phyloP scores from a whole-genome alignment of 305 asterid genomes.

The Ajuga reptans region DNA sequence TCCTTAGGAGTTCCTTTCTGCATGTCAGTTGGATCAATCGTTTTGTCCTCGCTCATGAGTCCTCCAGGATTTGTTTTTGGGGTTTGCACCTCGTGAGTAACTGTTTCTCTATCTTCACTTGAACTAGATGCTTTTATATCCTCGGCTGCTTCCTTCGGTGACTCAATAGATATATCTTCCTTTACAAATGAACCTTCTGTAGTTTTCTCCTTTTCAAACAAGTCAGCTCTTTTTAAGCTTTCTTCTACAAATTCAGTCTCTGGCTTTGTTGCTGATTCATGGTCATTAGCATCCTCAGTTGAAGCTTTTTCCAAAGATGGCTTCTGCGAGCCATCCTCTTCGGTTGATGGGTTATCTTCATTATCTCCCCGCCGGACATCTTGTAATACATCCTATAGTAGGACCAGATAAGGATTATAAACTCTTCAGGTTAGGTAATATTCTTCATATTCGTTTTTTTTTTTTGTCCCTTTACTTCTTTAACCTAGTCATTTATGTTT shows the following conservation, averaged over 20 bases:
- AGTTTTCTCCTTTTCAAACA: background rate
- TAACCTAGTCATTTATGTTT: background rate
- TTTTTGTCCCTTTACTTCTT: background rate
- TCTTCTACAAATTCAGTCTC: constrained; percentile 1
- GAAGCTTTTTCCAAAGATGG: constrained; percentile 13
- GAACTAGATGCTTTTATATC: constrained; percentile 17
- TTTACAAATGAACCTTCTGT: background rate
- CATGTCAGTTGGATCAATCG: constrained; percentile 4
- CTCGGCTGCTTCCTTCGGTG: constrained; percentile 17
- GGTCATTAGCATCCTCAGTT: background rate
- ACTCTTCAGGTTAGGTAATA: background rate
- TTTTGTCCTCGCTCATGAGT: constrained; percentile 10
- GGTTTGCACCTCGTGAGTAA: constrained; percentile 18
- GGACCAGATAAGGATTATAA: background rate
- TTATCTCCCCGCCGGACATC: background rate
- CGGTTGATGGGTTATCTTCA: constrained; percentile 5
- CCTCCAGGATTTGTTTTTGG: constrained; percentile 18
- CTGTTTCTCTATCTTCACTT: constrained; percentile 22
- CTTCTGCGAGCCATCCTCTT: background rate
- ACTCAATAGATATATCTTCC: constrained; percentile 5
- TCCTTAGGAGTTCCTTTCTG: constrained; percentile 15
- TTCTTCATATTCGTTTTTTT: background rate
- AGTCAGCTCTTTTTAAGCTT: background rate
- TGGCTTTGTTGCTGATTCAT: background rate
- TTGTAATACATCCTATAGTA: constrained; percentile 19